Evolutionary conservation across 2,329 filamentous ascomycete species (phyloP).

Genomic region (Rutstroemia sp.): DNA sequence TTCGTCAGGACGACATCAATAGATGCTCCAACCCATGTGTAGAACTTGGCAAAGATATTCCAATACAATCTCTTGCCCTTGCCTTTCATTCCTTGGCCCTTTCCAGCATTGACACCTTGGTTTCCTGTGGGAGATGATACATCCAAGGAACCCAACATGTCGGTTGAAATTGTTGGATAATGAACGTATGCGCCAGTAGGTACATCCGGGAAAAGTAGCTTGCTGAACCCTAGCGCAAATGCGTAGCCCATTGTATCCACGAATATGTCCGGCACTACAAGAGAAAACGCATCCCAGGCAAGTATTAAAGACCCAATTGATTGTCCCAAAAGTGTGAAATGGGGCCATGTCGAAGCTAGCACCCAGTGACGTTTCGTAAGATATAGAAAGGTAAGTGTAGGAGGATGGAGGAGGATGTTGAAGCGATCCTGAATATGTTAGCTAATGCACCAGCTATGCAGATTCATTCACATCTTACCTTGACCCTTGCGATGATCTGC

Average conservation of each 20-base stretch:
- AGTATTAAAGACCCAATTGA: slow-evolving; percentile 81
- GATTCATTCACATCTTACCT: slow-evolving; percentile 38
- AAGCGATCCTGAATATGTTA: slow-evolving; percentile 59
- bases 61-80: slow-evolving; percentile 74
- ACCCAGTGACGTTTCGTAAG: slow-evolving; percentile 83
- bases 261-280: slow-evolving; percentile 88
- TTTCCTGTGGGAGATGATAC: slow-evolving; percentile 48
- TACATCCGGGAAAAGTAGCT: slow-evolving; percentile 70
- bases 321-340: slow-evolving; percentile 90
- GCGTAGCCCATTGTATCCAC: slow-evolving; percentile 98
- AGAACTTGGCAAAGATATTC: slow-evolving; percentile 74
- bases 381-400: slow-evolving; percentile 82
- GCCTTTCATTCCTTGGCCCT: slow-evolving; percentile 66
- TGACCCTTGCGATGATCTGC: slow-evolving; percentile 68
- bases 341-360: slow-evolving; percentile 78
- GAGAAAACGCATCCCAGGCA: slow-evolving; percentile 86
- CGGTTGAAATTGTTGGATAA: slow-evolving; percentile 96
- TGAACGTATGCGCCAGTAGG: slow-evolving; percentile 93
- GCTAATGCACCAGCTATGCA: neutral
- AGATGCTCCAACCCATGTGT: slow-evolving; percentile 73
- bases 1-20: slow-evolving; percentile 97
- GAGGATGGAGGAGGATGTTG: slow-evolving; percentile 81
- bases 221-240: slow-evolving; percentile 76
- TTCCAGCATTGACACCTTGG: slow-evolving; percentile 76
- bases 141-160: slow-evolving; percentile 85